A percentile compares a stretch with the other conserved stretches of the same genome.
Evolutionary conservation across 352 stramenopile species (phyloP).

Genomic region (Phytophthora brassicae): DNA sequence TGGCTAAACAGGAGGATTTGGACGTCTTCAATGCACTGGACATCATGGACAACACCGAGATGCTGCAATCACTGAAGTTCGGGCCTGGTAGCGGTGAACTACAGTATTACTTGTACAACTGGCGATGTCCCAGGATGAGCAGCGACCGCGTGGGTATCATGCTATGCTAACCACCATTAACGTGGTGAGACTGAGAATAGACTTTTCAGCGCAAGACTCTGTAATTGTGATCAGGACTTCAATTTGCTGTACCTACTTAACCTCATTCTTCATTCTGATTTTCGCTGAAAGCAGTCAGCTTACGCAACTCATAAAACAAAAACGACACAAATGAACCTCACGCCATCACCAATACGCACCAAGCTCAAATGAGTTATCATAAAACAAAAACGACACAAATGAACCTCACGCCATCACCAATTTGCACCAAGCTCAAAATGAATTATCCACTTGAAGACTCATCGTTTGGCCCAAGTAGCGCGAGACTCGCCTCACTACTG

Average conservation of each 20-base stretch:
- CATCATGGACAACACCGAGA: slow-evolving; percentile 66
- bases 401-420: too few species aligned
- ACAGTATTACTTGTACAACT: slow-evolving; percentile 83
- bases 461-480: slow-evolving; percentile 12
- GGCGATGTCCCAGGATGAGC: slow-evolving; percentile 65
- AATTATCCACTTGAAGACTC: not conserved
- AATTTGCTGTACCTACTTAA: too few species aligned
- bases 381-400: too few species aligned
- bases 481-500: slow-evolving; percentile 31
- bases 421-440: not conserved
- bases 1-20: slow-evolving; percentile 51
- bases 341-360: too few species aligned
- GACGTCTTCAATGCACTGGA: slow-evolving; percentile 77
- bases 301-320: too few species aligned
- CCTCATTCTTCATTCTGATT: too few species aligned
- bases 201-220: not conserved
- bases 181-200: not conserved
- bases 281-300: too few species aligned
- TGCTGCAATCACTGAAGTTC: slow-evolving; percentile 64
- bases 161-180: slow-evolving; percentile 31
- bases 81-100: slow-evolving; percentile 59
- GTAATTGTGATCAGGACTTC: too few species aligned
- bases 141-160: slow-evolving; percentile 59
- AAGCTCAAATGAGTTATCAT: too few species aligned
- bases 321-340: too few species aligned